Conservation (phyloP, 768 basidiomycete genomes). For the Artomyces pyxidatus region DNA sequence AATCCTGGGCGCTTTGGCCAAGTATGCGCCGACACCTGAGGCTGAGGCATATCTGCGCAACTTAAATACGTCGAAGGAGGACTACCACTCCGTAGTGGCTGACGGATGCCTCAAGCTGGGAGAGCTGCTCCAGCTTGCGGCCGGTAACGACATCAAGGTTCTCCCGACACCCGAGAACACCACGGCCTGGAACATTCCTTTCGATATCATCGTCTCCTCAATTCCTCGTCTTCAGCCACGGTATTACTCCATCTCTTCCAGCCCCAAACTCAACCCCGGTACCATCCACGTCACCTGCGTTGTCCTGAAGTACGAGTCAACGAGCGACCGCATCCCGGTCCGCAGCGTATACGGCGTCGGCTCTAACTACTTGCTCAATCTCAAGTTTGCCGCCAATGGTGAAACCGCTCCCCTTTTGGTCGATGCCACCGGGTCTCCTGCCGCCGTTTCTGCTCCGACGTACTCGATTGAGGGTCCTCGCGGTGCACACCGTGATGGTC, state of each 20-base stretch:
- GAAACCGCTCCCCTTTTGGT: slow-evolving; percentile 42
- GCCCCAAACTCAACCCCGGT: slow-evolving; percentile 84
- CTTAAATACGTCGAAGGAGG: slow-evolving; percentile 82
- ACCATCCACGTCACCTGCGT: slow-evolving; percentile 93
- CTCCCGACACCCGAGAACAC: slow-evolving; percentile 65
- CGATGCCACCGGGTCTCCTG: slow-evolving; percentile 28
- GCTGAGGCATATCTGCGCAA: slow-evolving; percentile 68
- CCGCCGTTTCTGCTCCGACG: slow-evolving; percentile 42
- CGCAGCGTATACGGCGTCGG: slow-evolving; percentile 85
- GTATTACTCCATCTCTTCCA: slow-evolving; percentile 98
- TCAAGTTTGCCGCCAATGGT: slow-evolving; percentile 66
- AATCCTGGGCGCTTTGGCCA: slow-evolving; percentile 77
- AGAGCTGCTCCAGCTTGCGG: slow-evolving; percentile 86
- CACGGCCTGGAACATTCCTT: slow-evolving; percentile 85
- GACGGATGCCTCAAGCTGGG: slow-evolving; percentile 86
- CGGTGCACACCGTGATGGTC: slow-evolving; percentile 66
- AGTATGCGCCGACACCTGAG: slow-evolving; percentile 77
- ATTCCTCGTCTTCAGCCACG: slow-evolving; percentile 93
- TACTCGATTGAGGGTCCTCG: slow-evolving; percentile 92
- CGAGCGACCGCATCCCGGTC: slow-evolving; percentile 40
- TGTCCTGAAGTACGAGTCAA: slow-evolving; percentile 85
- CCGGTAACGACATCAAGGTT: slow-evolving; percentile 61
- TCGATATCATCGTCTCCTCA: slow-evolving; percentile 92
- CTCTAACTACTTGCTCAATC: slow-evolving; percentile 91
- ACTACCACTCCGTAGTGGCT: slow-evolving; percentile 68